Evolutionary conservation across 345 rosid species (phyloP).

Genomic region (Rhizophora apiculata): DNA sequence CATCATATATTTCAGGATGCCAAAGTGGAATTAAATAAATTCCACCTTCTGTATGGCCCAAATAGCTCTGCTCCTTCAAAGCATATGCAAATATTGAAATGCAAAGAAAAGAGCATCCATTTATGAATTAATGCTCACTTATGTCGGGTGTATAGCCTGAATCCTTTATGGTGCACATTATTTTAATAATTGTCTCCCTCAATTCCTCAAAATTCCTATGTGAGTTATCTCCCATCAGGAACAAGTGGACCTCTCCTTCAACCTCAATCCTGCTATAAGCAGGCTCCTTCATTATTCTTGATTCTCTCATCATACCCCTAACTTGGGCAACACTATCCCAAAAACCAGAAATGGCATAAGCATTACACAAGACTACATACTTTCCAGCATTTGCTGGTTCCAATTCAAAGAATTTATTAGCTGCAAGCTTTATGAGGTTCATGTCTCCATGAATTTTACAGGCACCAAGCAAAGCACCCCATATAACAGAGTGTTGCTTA

Average conservation of each 20-base stretch:
- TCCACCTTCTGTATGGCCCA: neutral
- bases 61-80: neutral
- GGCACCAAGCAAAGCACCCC: slow-evolving; percentile 76
- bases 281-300: slow-evolving; percentile 53
- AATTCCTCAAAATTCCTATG: slow-evolving; percentile 46
- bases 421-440: slow-evolving; percentile 48
- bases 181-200: slow-evolving; percentile 39
- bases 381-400: slow-evolving; percentile 65
- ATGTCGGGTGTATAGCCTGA: slow-evolving; percentile 36
- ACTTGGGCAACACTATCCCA: slow-evolving; percentile 61
- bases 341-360: slow-evolving; percentile 56
- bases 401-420: slow-evolving; percentile 49
- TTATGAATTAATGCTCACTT: slow-evolving; percentile 20
- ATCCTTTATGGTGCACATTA: slow-evolving; percentile 48
- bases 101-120: neutral
- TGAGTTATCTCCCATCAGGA: slow-evolving; percentile 50
- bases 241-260: slow-evolving; percentile 47
- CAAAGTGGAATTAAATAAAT: neutral
- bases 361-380: slow-evolving; percentile 59
- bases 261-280: slow-evolving; percentile 67
- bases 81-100: neutral
- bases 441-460: slow-evolving; percentile 62
- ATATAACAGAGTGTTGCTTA: slow-evolving; percentile 49
- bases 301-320: slow-evolving; percentile 47
- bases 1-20: no score